Conservation (phyloP, 2,329 filamentous ascomycete species). For the Herpotrichia juniperi region DNA sequence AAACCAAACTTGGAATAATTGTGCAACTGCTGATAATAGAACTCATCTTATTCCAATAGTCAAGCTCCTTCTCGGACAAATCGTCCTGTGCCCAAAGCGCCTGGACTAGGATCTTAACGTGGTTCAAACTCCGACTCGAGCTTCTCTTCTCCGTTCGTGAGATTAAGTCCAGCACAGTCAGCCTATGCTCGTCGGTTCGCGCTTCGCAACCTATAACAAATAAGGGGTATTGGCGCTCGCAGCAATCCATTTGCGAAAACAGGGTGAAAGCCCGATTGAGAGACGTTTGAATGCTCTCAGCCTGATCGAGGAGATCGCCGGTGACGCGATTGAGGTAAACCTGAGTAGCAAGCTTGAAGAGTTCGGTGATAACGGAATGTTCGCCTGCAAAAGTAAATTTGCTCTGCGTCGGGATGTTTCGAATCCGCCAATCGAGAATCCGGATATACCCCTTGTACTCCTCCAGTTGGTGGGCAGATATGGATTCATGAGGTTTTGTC, state of each 20-base stretch:
- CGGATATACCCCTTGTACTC: constrained; percentile 11
- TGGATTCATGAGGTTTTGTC: constrained; percentile 3
- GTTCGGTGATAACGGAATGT: neutral
- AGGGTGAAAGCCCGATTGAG: constrained; percentile 15
- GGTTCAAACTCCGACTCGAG: constrained; percentile 14
- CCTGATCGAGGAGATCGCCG: constrained; percentile 12
- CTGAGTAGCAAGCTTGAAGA: constrained; percentile 20
- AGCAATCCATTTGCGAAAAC: constrained; percentile 22
- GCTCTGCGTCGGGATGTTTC: constrained; percentile 8
- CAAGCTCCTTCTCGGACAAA: constrained; percentile 11
- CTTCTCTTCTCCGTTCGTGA: constrained; percentile 13
- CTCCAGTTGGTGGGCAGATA: constrained; percentile 4
- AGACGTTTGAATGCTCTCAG: constrained; percentile 3
- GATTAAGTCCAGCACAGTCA: constrained; percentile 21
- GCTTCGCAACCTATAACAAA: constrained; percentile 38
- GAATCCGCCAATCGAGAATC: constrained; percentile 17
- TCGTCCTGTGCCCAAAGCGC: constrained; percentile 27
- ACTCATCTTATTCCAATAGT: constrained; percentile 20
- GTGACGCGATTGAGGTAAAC: constrained; percentile 21
- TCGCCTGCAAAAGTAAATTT: neutral
- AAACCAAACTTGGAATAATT: constrained; percentile 23
- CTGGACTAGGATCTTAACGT: constrained; percentile 15
- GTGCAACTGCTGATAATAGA: constrained; percentile 14
- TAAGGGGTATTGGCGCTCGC: constrained; percentile 34
- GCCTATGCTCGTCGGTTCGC: constrained; percentile 31